phyloP scores from a whole-genome alignment of 305 asterid genomes.

The Solanum hybrid region DNA sequence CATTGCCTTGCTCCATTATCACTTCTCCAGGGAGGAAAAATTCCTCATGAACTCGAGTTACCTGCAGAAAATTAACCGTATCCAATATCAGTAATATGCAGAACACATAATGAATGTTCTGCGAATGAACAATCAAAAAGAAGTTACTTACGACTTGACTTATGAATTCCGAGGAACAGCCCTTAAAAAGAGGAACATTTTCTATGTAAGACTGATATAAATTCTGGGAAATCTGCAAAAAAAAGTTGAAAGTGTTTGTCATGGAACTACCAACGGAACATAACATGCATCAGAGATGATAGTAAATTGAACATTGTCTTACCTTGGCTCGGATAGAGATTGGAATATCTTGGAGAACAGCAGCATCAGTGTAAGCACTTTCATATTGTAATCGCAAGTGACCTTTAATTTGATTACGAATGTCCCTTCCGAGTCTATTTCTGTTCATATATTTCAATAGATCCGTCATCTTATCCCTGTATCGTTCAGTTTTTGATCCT shows the following conservation, averaged over 20 bases:
- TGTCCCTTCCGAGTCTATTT: constrained; percentile 58
- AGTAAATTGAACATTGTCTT: not conserved
- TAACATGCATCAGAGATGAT: not conserved
- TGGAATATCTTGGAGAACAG: constrained; percentile 79
- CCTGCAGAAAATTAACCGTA: constrained; percentile 24
- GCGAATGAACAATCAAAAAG: not conserved
- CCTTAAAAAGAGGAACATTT: constrained; percentile 61
- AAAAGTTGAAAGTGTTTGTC: not conserved
- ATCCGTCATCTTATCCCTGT: constrained; percentile 83
- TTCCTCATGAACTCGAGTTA: constrained; percentile 78
- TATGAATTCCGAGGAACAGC: constrained; percentile 72
- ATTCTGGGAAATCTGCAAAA: constrained; percentile 63
- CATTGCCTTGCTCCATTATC: constrained; percentile 71
- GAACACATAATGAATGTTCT: not conserved
- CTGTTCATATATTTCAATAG: constrained; percentile 67
- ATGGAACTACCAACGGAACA: not conserved
- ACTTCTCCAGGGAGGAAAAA: constrained; percentile 92
- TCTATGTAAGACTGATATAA: constrained; percentile 52
- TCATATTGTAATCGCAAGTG: constrained; percentile 85
- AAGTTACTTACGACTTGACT: constrained; percentile 67
- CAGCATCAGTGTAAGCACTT: constrained; percentile 67
- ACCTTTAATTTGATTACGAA: constrained; percentile 74
- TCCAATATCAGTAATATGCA: not conserved
- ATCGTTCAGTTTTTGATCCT: constrained; percentile 85
- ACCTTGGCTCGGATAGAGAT: constrained; percentile 89